phyloP scores from a whole-genome alignment of 1,284 basidiomycete genomes.

The Ustilago curta region DNA sequence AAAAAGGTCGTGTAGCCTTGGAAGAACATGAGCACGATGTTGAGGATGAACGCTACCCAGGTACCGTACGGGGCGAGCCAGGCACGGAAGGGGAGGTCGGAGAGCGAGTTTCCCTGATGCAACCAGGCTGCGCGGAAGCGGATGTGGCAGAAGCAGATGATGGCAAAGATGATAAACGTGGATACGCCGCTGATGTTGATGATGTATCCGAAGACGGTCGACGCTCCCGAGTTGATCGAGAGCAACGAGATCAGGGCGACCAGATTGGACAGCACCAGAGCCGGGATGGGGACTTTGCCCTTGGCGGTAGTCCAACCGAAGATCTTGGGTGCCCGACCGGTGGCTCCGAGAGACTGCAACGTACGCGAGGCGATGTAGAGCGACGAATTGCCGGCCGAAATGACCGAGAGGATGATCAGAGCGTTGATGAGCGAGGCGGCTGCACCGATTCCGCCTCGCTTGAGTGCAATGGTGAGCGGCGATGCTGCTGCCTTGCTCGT shows the following conservation, averaged over 20 bases:
- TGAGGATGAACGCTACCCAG: constrained; percentile 38
- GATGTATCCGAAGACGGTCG: constrained; percentile 50
- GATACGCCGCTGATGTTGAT: constrained; percentile 49
- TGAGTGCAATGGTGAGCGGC: constrained; percentile 56
- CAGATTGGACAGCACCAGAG: constrained; percentile 41
- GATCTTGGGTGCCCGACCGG: constrained; percentile 48
- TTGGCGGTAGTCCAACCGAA: constrained; percentile 36
- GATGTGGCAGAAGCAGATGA: constrained; percentile 51
- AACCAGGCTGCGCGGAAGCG: constrained; percentile 54
- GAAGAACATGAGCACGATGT: constrained; percentile 54
- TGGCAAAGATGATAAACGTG: constrained; percentile 51
- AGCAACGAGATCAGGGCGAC: constrained; percentile 50
- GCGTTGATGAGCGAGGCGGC: constrained; percentile 53
- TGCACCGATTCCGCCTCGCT: constrained; percentile 43
- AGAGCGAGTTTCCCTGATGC: constrained; percentile 34
- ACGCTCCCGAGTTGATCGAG: constrained; percentile 38
- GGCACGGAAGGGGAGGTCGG: constrained; percentile 48
- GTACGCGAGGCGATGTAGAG: constrained; percentile 60
- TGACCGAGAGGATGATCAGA: constrained; percentile 54
- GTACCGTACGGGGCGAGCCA: constrained; percentile 40
- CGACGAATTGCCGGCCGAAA: constrained; percentile 53
- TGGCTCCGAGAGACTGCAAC: constrained; percentile 45
- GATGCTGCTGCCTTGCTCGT: constrained; percentile 38
- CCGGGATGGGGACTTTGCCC: constrained; percentile 51
- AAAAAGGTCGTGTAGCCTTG: constrained; percentile 51